Percentiles rank a stretch among this genome's conserved stretches.
phyloP scores from a whole-genome alignment of 768 basidiomycete species.

The Dentipellis sp. region DNA sequence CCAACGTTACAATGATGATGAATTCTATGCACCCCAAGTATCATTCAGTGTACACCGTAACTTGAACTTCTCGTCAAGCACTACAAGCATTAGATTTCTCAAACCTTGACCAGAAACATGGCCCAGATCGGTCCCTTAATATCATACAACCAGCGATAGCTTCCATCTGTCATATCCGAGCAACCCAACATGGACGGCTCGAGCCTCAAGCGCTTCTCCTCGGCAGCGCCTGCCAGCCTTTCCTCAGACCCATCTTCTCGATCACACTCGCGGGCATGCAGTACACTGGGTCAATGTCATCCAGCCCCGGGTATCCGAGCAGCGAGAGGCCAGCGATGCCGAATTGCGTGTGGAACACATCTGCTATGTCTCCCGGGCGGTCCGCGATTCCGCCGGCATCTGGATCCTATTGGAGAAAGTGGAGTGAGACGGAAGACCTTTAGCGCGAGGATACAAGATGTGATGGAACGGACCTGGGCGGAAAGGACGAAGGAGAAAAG shows the following conservation, averaged over 20 bases:
- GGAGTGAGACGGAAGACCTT: background rate
- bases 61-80: too few species aligned
- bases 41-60: too few species aligned
- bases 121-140: too few species aligned
- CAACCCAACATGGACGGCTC: background rate
- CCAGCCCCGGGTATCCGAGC: constrained; percentile 76
- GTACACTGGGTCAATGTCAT: constrained; percentile 88
- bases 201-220: background rate
- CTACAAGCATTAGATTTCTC: too few species aligned
- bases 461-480: constrained; percentile 50
- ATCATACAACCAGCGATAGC: too few species aligned
- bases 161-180: too few species aligned
- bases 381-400: constrained; percentile 94
- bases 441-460: background rate
- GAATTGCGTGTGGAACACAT: constrained; percentile 96
- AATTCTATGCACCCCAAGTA: too few species aligned
- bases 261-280: constrained; percentile 87
- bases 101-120: too few species aligned
- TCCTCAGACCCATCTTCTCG: constrained; percentile 58
- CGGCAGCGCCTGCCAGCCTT: constrained; percentile 51
- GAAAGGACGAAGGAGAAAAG: constrained; percentile 77
- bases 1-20: too few species aligned
- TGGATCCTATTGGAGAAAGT: constrained; percentile 50
- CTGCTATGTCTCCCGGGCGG: constrained; percentile 84
- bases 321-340: constrained; percentile 83